Evolutionary conservation across 1,284 basidiomycete genomes (phyloP), one percentile per base, ranked within the genome.

Genomic region (Ustilago loliicola): DNA sequence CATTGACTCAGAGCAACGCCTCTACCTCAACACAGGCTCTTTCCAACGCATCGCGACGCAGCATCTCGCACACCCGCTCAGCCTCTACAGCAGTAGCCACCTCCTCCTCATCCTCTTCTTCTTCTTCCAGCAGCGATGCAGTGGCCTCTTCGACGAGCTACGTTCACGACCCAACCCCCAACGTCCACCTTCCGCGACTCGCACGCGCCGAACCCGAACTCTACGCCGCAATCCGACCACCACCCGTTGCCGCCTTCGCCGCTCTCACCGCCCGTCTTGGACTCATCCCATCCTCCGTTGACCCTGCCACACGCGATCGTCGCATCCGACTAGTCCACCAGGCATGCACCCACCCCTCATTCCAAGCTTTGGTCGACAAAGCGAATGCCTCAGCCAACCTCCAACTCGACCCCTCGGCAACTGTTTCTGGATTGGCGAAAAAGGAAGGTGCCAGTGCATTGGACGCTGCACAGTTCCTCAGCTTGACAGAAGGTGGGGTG

Each of bases 281-380:
- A 17, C 73, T 85, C 5, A 56, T 78, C 8, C 76, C 81, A 0
- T 53, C 64, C 13, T 62, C 63, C 3, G 51, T 79, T 29, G 67
- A 71, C 21, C 45, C 64, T 0, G 67, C 72, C 7, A 77, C 79
- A 3, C 73, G 75, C 21, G 74, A 72, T 15, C 66, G 71, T n/a
- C 69, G 82, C n/a, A 66, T 77, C 25, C 66, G 65, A 29, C 71
- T 81, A 17, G 77, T 85, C 4, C 62, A 80, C 40, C 64, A 74
- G n/a, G 83, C 83, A 5, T 81, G 81, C 52, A 85, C 83, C 23
- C 83, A 85, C 59, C 83, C 81, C 2, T 81, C 80, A 11, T 80
- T 78, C 63, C 64, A 62, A 47, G 30, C 68, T 21, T 59, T 81
- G 11, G 48, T 80, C 25, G 69, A 80, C 52, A 66, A 79, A 61